phyloP scores from a whole-genome alignment of 768 basidiomycete genomes.

The Russula brevipes region DNA sequence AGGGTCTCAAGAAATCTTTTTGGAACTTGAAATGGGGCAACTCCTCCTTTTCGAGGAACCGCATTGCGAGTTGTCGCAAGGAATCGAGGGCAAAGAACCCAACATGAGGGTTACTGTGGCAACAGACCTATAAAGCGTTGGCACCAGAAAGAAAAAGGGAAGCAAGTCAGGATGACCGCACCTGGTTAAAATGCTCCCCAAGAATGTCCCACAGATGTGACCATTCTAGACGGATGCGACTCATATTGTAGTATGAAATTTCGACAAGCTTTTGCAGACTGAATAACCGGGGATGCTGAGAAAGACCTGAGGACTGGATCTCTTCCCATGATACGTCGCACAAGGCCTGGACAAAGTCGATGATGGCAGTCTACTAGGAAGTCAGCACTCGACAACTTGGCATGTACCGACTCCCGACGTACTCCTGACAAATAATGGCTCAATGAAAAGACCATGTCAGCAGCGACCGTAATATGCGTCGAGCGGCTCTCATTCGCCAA shows the following conservation, averaged over 20 bases:
- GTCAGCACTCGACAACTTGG: conserved; percentile 1
- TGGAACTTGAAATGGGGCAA: conserved; percentile 98
- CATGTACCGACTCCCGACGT: conserved; percentile 32
- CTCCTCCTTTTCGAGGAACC: conserved; percentile 98
- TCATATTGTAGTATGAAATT: conserved; percentile 99
- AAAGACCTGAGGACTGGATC: conserved; percentile 93
- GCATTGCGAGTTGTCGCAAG: conserved; percentile 93
- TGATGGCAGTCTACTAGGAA: conserved; percentile 75
- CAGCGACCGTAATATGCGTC: conserved; percentile 96
- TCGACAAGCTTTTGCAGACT: conserved; percentile 97
- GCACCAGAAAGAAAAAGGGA: not conserved
- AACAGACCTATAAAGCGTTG: conserved; percentile 69
- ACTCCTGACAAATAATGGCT: conserved; percentile 95
- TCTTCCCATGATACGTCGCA: conserved; percentile 99
- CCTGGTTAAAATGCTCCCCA: conserved; percentile 98
- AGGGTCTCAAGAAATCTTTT: conserved; percentile 97
- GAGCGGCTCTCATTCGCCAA: conserved; percentile 95
- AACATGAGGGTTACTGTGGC: conserved; percentile 95
- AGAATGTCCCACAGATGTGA: conserved; percentile 96
- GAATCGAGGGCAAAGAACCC: conserved; percentile 97
- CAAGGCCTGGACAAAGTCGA: conserved; percentile 93
- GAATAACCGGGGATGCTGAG: conserved; percentile 91
- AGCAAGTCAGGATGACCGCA: conserved; percentile 32
- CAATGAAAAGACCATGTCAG: conserved; percentile 98
- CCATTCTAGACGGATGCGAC: conserved; percentile 96